Evolutionary conservation across 768 basidiomycete species (phyloP).

Genomic region (Cyathus striatus): DNA sequence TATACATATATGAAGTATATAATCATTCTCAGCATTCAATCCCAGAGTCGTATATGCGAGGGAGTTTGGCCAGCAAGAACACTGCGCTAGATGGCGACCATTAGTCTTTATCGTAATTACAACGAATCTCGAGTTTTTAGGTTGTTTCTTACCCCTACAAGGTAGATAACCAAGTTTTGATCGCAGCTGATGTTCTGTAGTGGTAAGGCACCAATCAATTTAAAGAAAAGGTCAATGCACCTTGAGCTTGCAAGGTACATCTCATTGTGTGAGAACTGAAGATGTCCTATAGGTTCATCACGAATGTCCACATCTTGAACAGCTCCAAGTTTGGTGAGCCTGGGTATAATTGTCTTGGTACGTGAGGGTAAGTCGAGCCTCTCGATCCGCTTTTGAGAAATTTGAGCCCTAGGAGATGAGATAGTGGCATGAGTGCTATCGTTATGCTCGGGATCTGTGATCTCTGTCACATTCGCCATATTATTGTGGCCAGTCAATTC

Average conservation of each 20-base stretch:
- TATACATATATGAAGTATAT: conserved; percentile 4
- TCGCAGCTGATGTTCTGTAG: conserved; percentile 48
- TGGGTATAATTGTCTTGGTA: conserved; percentile 48
- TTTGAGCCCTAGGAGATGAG: conserved; percentile 9
- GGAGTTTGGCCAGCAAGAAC: conserved; percentile 58
- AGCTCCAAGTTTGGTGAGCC: conserved; percentile 44
- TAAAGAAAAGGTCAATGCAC: conserved; percentile 20
- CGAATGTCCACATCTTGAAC: conserved; percentile 63
- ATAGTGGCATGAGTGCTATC: no score
- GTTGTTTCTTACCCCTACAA: conserved; percentile 61
- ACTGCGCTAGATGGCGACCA: conserved; percentile 69
- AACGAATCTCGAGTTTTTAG: no score
- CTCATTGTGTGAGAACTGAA: conserved; percentile 77
- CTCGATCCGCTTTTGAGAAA: conserved; percentile 12
- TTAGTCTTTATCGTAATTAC: no score
- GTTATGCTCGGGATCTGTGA: no score
- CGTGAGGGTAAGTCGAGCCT: conserved; percentile 43
- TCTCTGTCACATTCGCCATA: no score
- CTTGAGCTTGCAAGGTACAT: conserved; percentile 70
- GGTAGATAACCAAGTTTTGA: conserved; percentile 62
- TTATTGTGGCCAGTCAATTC: no score
- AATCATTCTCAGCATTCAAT: conserved; percentile 40
- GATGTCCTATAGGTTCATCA: conserved; percentile 60
- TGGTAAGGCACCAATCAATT: background rate
- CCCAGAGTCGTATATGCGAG: conserved; percentile 69